A percentile compares a stretch with the other conserved stretches of the same genome.
phyloP scores from a whole-genome alignment of 345 rosid species.

The Excoecaria cochinchinensis region DNA sequence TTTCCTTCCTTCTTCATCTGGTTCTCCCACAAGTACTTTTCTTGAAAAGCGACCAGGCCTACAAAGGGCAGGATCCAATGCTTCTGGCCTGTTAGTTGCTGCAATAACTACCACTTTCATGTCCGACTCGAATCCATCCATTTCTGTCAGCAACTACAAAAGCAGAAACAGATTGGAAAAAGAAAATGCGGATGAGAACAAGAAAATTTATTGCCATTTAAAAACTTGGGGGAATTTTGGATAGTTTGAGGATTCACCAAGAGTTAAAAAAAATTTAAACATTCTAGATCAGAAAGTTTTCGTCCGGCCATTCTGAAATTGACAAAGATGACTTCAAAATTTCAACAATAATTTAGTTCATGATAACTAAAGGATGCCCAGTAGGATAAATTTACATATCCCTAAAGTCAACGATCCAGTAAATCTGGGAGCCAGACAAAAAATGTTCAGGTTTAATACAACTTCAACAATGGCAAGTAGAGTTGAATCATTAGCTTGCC shows the following conservation, averaged over 20 bases:
- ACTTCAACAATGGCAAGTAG: background rate
- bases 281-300: background rate
- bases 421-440: conserved; percentile 4
- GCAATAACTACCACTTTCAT: conserved; percentile 85
- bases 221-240: background rate
- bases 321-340: background rate
- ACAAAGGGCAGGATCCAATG: conserved; percentile 90
- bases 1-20: conserved; percentile 87
- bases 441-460: background rate
- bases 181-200: background rate
- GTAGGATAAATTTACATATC: background rate
- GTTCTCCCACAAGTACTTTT: conserved; percentile 86
- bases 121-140: conserved; percentile 93
- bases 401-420: background rate
- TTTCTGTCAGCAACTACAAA: conserved; percentile 90
- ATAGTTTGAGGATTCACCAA: background rate
- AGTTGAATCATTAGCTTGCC: conserved; percentile 38
- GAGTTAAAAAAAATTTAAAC: background rate
- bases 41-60: conserved; percentile 98
- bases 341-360: background rate
- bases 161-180: conserved; percentile 9
- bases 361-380: background rate
- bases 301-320: background rate
- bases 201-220: background rate
- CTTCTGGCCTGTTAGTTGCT: conserved; percentile 95